Evolutionary conservation across 306 rosid species (phyloP), one percentile per base, ranked within the genome.

Genomic region (Canavalia ensiformis): DNA sequence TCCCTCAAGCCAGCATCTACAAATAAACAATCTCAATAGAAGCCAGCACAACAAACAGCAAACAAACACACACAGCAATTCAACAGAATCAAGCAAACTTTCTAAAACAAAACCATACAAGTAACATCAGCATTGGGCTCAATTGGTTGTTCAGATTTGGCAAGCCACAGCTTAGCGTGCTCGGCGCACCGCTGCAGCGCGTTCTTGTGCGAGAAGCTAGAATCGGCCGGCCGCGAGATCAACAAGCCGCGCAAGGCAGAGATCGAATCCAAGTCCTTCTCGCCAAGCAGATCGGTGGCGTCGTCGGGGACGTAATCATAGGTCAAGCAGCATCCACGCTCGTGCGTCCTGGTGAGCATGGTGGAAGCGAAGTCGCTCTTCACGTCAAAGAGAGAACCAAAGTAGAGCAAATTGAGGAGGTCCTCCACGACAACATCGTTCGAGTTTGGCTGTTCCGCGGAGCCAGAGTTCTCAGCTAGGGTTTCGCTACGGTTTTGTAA

Each of bases 261-360:
- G 72, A 96, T 86, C 88, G 84, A 86, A 72, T 96, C 98, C 87
- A 96, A 81, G 79, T 96, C 99, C 77, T 84, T 88, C 90, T 94
- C 98, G 5, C 90, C 86, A 0, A 96, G 98, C 84, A 90, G 94
- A 90, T 96, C 99, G 28, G 97, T 92, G 12, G 97, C 98, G 71
- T 96, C 99, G 79, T 96, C 99, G 1, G 97, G 92, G 74, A 96
- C 98, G 64, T 92, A 92, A 42, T 96, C 99, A 51, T 96, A 96
- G 58, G 99, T 96, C 86, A 96, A 78, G 88, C 99, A 96, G 50
- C 99, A 96, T 0, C 97, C 93, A 4, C 99, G 88, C 85, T 96
- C 99, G 71, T 91, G 97, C 2, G 94, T 96, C 82, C 99, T 84
- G 1, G 97, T 92, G 18, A 95, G 87, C 91, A 93, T 91, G 46